Conservation (phyloP, 2,329 filamentous ascomycete genomes). For the Apiospora saccharicola region DNA sequence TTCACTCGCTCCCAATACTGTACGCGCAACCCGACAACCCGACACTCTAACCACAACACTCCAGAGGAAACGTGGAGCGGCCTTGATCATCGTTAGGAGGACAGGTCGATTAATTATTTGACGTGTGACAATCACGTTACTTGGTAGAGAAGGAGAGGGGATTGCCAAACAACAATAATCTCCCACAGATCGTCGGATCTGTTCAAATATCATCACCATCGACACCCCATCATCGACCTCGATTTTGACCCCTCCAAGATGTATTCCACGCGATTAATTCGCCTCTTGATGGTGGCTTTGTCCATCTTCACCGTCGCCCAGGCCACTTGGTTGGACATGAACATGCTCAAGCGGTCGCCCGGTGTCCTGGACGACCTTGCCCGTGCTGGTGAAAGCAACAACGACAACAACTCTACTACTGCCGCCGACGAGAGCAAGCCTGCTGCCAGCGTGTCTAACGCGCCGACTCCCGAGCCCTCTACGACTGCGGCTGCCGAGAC, state of each 20-base stretch:
- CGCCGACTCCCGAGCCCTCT: slow-evolving; percentile 24
- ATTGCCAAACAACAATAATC: slow-evolving; percentile 2
- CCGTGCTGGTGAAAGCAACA: neutral
- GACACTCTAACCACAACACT: neutral
- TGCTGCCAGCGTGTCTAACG: slow-evolving; percentile 16
- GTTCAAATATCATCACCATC: slow-evolving; percentile 15
- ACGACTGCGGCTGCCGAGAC: slow-evolving; percentile 31
- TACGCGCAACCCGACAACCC: slow-evolving; percentile 4
- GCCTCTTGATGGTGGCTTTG: slow-evolving; percentile 58
- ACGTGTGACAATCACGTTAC: neutral
- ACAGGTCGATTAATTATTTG: neutral
- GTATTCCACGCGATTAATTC: slow-evolving; percentile 54
- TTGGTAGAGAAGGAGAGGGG: slow-evolving; percentile 19
- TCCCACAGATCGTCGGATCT: slow-evolving; percentile 13
- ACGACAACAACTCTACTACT: slow-evolving; percentile 18
- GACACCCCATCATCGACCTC: neutral
- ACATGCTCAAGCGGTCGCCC: slow-evolving; percentile 34
- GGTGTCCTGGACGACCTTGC: slow-evolving; percentile 36
- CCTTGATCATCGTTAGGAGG: slow-evolving; percentile 8
- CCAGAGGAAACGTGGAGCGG: slow-evolving; percentile 15
- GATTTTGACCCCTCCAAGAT: slow-evolving; percentile 44
- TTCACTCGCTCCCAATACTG: neutral
- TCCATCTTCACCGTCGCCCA: slow-evolving; percentile 56
- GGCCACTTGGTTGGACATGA: slow-evolving; percentile 45
- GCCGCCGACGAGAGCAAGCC: slow-evolving; percentile 25